phyloP scores from a whole-genome alignment of 192 early-diverging fungal genomes.

The Anaeromyces robustus region DNA sequence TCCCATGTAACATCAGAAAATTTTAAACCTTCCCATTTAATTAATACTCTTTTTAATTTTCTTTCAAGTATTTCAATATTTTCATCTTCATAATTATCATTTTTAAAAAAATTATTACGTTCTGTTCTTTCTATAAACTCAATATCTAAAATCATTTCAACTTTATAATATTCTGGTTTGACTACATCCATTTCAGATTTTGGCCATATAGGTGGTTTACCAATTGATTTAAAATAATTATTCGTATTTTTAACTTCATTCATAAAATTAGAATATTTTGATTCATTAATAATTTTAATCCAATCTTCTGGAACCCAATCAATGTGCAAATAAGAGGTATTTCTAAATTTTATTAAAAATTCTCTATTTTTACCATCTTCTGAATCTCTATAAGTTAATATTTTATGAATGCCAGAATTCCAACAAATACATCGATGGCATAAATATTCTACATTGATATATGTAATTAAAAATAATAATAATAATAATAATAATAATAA shows the following conservation, averaged over 20 bases:
- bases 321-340: constrained; percentile 14
- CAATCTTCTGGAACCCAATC: constrained; percentile 26
- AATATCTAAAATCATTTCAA: constrained; percentile 21
- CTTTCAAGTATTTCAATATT: constrained; percentile 5
- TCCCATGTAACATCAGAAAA: constrained; percentile 29
- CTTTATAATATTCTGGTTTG: constrained; percentile 5
- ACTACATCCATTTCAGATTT: constrained; percentile 15
- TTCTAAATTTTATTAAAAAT: constrained; percentile 23
- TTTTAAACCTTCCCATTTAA: constrained; percentile 45
- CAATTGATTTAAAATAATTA: not conserved
- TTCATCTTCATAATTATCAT: not conserved
- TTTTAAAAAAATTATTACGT: not conserved
- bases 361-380: constrained; percentile 5
- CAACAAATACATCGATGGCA: not conserved
- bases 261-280: constrained; percentile 10
- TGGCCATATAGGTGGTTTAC: constrained; percentile 1
- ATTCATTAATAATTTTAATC: constrained; percentile 8
- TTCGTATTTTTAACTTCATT: constrained; percentile 6
- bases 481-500: no score
- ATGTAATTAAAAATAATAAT: no score
- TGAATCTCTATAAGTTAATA: not conserved
- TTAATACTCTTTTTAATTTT: constrained; percentile 29
- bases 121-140: not conserved
- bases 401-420: not conserved
- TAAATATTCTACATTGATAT: not conserved